Evolutionary conservation across 495 filamentous ascomycete species (phyloP), one percentile per base, ranked within the genome.

Genomic region (Massariosphaeria phaeospora): DNA sequence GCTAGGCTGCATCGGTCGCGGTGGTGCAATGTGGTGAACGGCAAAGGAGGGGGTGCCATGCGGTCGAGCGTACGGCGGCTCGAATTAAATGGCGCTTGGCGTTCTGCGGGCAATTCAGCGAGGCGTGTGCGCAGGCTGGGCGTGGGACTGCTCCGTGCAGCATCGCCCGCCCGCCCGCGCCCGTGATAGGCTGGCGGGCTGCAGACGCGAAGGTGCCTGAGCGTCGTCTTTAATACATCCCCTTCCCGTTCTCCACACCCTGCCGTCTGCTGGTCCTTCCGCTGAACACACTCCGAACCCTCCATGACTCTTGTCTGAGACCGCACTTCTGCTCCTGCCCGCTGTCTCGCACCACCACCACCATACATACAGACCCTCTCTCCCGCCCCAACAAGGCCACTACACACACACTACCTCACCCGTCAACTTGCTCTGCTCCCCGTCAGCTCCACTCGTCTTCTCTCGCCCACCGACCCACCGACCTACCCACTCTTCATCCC

Each of bases 261-360:
- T 36, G 11, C 48, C 48, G 47, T 46, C 55, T 47, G 55, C 34
- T 52, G 55, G 41, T 30, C 55, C 46, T 36, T 21, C 24, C 54
- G 26, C 45, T 41, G 36, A 36, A 17, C 11, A 26, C 15, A 5
- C 35, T 8, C n/a, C 2, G 35, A 20, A 24, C 36, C 18, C n/a
- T n/a, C n/a, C 46, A 53, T 45, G 38, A 44, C 52, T 38, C 52
- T 55, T 46, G 29, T 27, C 31, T 55, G 8, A 17, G 27, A 46
- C 52, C 41, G 25, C 23, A 27, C 13, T 34, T 46, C 21, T 39
- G 13, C 29, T 39, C 50, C 20, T 30, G 23, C 24, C 17, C 15
- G 2, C 18, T 20, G 20, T 40, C 21, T 36, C 35, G 6, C 48
- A 10, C 43, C 8, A 30, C 26, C 3, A 4, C n/a, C n/a, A n/a